Evolutionary conservation across 345 rosid genomes (phyloP).

Genomic region (Durio zibethinus): DNA sequence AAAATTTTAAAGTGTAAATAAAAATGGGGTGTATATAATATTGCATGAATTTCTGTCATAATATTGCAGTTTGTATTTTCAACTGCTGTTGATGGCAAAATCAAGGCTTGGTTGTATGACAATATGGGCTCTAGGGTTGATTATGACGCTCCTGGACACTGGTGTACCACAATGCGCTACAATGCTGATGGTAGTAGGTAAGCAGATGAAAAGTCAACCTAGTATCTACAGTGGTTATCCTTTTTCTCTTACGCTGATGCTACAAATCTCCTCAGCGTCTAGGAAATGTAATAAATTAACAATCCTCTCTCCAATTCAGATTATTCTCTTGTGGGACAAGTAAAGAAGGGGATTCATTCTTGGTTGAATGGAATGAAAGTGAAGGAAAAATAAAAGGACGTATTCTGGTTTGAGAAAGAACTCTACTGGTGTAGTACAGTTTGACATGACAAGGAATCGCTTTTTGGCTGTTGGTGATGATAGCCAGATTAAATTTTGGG

Average conservation of each 20-base stretch:
- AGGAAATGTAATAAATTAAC: conserved; percentile 2
- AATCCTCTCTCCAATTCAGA: conserved; percentile 26
- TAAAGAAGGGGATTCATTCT: conserved; percentile 70
- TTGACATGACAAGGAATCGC: conserved; percentile 62
- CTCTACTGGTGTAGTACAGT: conserved; percentile 58
- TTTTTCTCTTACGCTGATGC: neutral
- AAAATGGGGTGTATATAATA: no score
- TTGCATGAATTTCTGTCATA: neutral
- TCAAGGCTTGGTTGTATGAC: conserved; percentile 94
- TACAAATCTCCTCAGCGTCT: neutral
- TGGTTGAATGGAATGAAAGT: conserved; percentile 81
- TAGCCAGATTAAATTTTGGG: conserved; percentile 62
- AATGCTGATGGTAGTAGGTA: conserved; percentile 92
- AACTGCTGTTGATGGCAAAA: conserved; percentile 84
- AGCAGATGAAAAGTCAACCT: conserved; percentile 7
- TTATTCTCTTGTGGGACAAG: conserved; percentile 82
- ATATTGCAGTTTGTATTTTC: conserved; percentile 76
- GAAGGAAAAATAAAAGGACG: conserved; percentile 67
- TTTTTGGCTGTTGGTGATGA: conserved; percentile 77
- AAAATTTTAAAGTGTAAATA: no score
- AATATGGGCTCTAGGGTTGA: conserved; percentile 74
- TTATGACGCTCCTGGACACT: conserved; percentile 84
- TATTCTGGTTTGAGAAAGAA: conserved; percentile 64
- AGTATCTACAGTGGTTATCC: neutral
- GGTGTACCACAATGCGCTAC: conserved; percentile 84